These are phyloP conservation scores for Ceratocystiopsis brevicomis DNA, from an alignment of 2,329 filamentous ascomycete species.

Conservation along the genomic window DNA sequence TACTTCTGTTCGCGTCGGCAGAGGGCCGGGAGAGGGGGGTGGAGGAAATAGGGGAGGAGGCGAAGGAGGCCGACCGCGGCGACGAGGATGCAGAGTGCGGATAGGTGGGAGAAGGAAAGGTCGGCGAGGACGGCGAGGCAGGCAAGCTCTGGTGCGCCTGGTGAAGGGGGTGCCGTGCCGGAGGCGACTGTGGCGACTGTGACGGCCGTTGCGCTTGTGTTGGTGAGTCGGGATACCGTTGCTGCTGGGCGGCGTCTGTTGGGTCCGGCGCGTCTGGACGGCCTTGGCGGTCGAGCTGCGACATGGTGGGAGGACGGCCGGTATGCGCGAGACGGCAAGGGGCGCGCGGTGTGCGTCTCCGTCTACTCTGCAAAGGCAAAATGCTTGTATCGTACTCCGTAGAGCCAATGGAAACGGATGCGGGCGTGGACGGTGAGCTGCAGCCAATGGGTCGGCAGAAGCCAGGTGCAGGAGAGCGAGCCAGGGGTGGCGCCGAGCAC, in stretches of 20 bases:
- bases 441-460: slow-evolving; percentile 12
- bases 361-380: neutral
- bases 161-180: neutral
- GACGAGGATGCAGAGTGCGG: neutral
- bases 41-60: neutral
- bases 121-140: slow-evolving; percentile 8
- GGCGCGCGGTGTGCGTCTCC: neutral
- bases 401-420: neutral
- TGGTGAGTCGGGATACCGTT: neutral
- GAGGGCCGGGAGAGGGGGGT: slow-evolving; percentile 1
- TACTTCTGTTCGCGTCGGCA: neutral
- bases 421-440: slow-evolving; percentile 4
- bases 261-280: slow-evolving; percentile 19
- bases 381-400: no score
- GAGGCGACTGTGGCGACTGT: neutral
- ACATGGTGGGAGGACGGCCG: slow-evolving; percentile 22
- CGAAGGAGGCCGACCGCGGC: slow-evolving; percentile 1
- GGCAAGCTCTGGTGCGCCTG: slow-evolving; percentile 5
- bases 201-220: neutral
- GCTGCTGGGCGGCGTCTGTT: slow-evolving; percentile 5
- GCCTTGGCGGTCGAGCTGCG: slow-evolving; percentile 30
- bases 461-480: neutral
- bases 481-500: slow-evolving; percentile 4
- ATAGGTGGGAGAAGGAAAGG: slow-evolving; percentile 4
- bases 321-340: slow-evolving; percentile 7